phyloP scores from a whole-genome alignment of 352 stramenopile genomes.

The Pythium rhizo-oryzae region DNA sequence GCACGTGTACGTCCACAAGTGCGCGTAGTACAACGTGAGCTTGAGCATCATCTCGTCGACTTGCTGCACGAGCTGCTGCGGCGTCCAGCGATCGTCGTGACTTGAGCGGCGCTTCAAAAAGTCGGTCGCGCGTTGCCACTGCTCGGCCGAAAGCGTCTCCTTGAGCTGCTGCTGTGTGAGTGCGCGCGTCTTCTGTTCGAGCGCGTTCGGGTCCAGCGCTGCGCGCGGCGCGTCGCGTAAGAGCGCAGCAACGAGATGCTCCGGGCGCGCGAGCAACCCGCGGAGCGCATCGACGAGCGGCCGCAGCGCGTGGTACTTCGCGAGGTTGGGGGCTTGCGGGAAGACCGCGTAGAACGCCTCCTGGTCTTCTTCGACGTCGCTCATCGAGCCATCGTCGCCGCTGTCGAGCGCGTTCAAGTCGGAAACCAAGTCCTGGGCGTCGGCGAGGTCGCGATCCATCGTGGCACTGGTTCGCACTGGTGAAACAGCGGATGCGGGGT shows the following conservation, averaged over 20 bases:
- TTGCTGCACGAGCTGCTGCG: slow-evolving; percentile 15
- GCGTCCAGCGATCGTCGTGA: slow-evolving; percentile 23
- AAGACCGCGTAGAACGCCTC: slow-evolving; percentile 30
- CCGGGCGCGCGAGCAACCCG: slow-evolving; percentile 47
- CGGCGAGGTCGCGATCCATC: slow-evolving; percentile 20
- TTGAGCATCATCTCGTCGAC: slow-evolving; percentile 62
- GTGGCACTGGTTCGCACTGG: not conserved
- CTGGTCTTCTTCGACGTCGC: slow-evolving; percentile 21
- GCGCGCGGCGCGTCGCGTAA: not conserved
- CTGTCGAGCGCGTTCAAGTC: slow-evolving; percentile 16
- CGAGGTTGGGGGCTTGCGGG: slow-evolving; percentile 23
- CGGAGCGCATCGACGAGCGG: slow-evolving; percentile 53
- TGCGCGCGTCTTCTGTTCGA: slow-evolving; percentile 37
- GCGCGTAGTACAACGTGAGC: slow-evolving; percentile 53
- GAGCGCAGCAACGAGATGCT: slow-evolving; percentile 52
- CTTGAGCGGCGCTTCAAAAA: slow-evolving; percentile 11
- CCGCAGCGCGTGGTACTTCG: slow-evolving; percentile 34
- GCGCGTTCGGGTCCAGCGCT: slow-evolving; percentile 22
- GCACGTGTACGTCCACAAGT: slow-evolving; percentile 57
- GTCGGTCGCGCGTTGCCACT: slow-evolving; percentile 39
- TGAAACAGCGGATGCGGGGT: not conserved
- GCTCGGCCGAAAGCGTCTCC: slow-evolving; percentile 13
- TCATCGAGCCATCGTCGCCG: slow-evolving; percentile 19
- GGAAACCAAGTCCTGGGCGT: not conserved
- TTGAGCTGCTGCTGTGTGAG: slow-evolving; percentile 46